phyloP scores from a whole-genome alignment of 306 rosid species.

The Sechiopsis laciniata region DNA sequence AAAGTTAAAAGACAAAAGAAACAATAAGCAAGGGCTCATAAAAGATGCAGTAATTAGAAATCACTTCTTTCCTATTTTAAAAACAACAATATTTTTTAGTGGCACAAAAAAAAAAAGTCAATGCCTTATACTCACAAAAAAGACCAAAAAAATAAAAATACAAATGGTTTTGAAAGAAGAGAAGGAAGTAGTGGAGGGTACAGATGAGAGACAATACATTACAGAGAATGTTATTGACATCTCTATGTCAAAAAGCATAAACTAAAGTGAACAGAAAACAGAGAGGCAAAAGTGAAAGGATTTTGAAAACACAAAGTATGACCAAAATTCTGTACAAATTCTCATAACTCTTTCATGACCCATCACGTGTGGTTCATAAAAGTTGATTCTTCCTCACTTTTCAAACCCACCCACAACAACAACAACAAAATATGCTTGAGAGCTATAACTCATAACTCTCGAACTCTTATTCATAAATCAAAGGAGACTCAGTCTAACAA shows the following conservation, averaged over 20 bases:
- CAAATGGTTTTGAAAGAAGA: neutral
- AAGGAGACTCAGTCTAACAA: too few species aligned
- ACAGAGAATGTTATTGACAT: conserved; percentile 19
- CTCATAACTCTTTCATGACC: neutral
- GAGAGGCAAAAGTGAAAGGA: neutral
- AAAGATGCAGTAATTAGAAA: neutral
- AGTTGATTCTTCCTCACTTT: neutral
- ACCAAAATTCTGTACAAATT: neutral
- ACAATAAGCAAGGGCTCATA: neutral
- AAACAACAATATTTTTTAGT: neutral
- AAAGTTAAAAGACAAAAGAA: neutral
- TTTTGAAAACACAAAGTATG: conserved; percentile 18
- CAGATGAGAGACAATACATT: neutral
- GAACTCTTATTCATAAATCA: neutral
- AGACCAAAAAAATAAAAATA: neutral
- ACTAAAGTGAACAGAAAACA: neutral
- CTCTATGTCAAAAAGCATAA: conserved; percentile 21
- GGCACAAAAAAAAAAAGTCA: neutral
- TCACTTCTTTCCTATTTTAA: neutral
- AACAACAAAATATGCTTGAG: neutral
- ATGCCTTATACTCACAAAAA: neutral
- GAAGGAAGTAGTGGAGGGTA: conserved; percentile 13
- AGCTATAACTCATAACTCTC: neutral
- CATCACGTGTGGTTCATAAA: conserved; percentile 19
- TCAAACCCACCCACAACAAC: conserved; percentile 5